Base-by-base conservation (phyloP, 208 protist genomes). In the Vickermania spadyakhi region DNA sequence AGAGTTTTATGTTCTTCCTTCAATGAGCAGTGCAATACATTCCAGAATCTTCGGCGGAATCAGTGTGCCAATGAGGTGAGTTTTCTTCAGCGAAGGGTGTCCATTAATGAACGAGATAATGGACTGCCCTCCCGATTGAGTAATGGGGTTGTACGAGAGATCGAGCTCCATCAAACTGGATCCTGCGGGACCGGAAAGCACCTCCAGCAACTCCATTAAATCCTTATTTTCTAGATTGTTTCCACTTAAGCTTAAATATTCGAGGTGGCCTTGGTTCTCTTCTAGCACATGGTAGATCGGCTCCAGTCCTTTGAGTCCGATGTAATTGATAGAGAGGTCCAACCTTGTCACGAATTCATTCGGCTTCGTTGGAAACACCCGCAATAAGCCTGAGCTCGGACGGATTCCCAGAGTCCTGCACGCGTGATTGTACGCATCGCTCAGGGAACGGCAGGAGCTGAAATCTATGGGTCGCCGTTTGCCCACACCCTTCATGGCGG, bases 181-280 rank as follows among this genome's bases (percentile, higher is more conserved):
- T 1, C 77, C 77, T 11, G 60, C 55, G 13, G 29, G 29, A 0
- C 66, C 72, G 28, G 42, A 26, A 0, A 84, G 58, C 1, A 64
- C 51, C 13, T 56, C 30, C 22, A 70, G 64, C 4, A 84, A 21
- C n/a, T 71, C 58, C 1, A 58, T 27, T 0, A 79, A 52, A 14
- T 84, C 77, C 21, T 72, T 66, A 64, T 73, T 84, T 58, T 84
- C 77, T 11, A 84, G 55, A 22, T 68, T 75, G 53, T 84, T 84
- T 28, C 78, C 73, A 31, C 73, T 73, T 14, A 84, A 2, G 28
- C 67, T 72, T 23, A 84, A 70, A 26, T 64, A 72, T 23, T 58
- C 25, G 13, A 76, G 56, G 25, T 71, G 28, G 14, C 56, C 58
- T 49, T 56, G 56, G 41, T 84, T 84, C 28, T 56, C 30, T 22